These are phyloP conservation scores for Stromatinia cepivora DNA, from an alignment of 2,329 filamentous ascomycete species.

Conservation along the genomic window DNA sequence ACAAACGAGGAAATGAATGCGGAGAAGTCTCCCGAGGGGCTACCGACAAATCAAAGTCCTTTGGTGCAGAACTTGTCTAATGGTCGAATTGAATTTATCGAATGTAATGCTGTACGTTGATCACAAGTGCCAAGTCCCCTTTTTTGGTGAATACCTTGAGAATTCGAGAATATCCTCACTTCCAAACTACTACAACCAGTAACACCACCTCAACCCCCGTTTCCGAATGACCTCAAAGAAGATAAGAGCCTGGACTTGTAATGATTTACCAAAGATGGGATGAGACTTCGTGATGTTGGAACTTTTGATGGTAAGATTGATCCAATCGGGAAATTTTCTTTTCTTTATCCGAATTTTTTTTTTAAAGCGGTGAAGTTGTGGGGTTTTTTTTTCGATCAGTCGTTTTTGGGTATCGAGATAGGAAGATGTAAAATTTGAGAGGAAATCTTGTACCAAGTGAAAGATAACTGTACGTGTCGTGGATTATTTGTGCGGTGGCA, in stretches of 20 bases:
- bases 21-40: neutral
- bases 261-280: conserved; percentile 11
- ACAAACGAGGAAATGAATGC: conserved; percentile 7
- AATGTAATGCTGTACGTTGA: conserved; percentile 15
- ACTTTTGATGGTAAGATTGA: conserved; percentile 7
- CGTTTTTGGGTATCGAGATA: neutral
- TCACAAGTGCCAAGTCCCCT: conserved; percentile 12
- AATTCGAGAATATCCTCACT: conserved; percentile 6
- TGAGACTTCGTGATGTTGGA: conserved; percentile 7
- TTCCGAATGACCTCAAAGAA: conserved; percentile 15
- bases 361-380: conserved; percentile 7
- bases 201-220: conserved; percentile 3
- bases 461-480: conserved; percentile 15
- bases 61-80: conserved; percentile 3
- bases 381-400: neutral
- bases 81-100: conserved; percentile 4
- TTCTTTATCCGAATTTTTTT: conserved; percentile 11
- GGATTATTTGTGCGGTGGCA: neutral
- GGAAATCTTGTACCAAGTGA: conserved; percentile 14
- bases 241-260: neutral
- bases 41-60: conserved; percentile 9
- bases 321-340: conserved; percentile 12
- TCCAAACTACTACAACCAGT: neutral
- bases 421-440: neutral
- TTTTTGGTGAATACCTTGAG: neutral